Evolutionary conservation across 2,329 filamentous ascomycete genomes (phyloP), one percentile per base, ranked within the genome.

Genomic region (Sarocladium brachiariae): DNA sequence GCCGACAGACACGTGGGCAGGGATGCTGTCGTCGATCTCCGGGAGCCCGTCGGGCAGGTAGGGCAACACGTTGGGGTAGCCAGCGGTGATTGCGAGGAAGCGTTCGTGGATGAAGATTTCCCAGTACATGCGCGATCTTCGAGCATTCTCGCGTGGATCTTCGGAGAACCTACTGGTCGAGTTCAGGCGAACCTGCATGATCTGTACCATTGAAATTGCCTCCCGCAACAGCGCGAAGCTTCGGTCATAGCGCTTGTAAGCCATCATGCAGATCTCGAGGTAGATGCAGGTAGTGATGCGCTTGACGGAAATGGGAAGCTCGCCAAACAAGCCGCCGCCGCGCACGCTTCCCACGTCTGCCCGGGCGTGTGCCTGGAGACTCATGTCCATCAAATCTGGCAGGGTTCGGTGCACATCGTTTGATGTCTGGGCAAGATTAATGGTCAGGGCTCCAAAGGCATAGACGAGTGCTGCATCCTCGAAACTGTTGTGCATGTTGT

Each of bases 81-180:
- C 75, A 34, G 76, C 70, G 3, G 74, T 64, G 23, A 80, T 72
- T 30, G 73, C 72, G n/a, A 76, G 57, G 57, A 80, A 80, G 14
- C 78, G 71, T 57, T 80, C 77, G 53, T 80, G 76, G 27, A 80
- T 75, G 55, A 74, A 80, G 11, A 70, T 70, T 54, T 77, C 70
- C 76, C 77, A 80, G 58, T 80, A 79, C 1, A 78, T 60, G 2
- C 77, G 66, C 54, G 77, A 74, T 19, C 58, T 55, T 13, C 53
- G 49, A 39, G 56, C 43, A 31, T 51, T 39, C 52, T 54, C 49
- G 14, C 37, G 50, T 9, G 25, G 43, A 25, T 47, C 43, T 10
- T 24, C 2, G 4, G 43, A 47, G 25, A 47, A 47, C n/a, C 11
- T 14, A 16, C 43, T 33, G 43, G 21, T 4, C n/a, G 43, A 47